A percentile compares a stretch with the other conserved stretches of the same genome.
These are phyloP conservation scores for Ilyonectria robusta DNA, from an alignment of 2,329 filamentous ascomycete species.

Conservation along the genomic window DNA sequence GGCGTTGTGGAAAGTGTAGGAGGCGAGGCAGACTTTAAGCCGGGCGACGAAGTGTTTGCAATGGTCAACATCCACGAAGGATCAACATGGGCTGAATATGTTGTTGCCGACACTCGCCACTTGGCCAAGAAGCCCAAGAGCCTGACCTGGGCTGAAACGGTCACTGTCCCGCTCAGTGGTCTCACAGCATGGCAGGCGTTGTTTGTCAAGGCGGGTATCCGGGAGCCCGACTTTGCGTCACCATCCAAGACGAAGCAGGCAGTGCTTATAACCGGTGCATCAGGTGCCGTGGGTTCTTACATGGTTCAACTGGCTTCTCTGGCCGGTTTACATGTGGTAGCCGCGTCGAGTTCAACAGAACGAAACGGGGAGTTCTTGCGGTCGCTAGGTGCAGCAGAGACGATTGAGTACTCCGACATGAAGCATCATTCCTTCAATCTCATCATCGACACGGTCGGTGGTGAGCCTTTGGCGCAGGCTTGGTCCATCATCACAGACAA, in stretches of 20 bases:
- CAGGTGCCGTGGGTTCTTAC: conserved; percentile 54
- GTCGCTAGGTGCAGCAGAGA: conserved; percentile 47
- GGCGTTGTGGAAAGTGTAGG: conserved; percentile 34
- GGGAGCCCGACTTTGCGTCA: conserved; percentile 22
- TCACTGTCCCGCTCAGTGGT: conserved; percentile 52
- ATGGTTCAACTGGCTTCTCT: conserved; percentile 52
- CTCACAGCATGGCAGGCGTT: conserved; percentile 56
- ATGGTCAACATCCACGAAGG: conserved; percentile 42
- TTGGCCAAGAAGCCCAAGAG: conserved; percentile 49
- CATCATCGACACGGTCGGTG: conserved; percentile 51
- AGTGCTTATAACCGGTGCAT: conserved; percentile 53
- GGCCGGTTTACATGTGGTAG: conserved; percentile 49
- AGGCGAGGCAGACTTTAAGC: conserved; percentile 39
- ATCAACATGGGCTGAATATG: conserved; percentile 45
- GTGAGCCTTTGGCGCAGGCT: conserved; percentile 44
- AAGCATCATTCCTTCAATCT: conserved; percentile 38
- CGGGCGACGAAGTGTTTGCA: conserved; percentile 49
- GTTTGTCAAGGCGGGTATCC: conserved; percentile 41
- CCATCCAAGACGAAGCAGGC: conserved; percentile 12
- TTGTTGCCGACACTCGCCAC: conserved; percentile 42
- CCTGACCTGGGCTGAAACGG: conserved; percentile 49
- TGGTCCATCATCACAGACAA: conserved; percentile 48
- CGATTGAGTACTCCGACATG: conserved; percentile 36
- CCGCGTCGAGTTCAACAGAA: conserved; percentile 46
- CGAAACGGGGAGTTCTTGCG: conserved; percentile 26